Percentiles rank a stretch among this genome's conserved stretches.
Evolutionary conservation across 176 grass and related monocot species (phyloP).

Genomic region (Bolboschoenus planiculmis): DNA sequence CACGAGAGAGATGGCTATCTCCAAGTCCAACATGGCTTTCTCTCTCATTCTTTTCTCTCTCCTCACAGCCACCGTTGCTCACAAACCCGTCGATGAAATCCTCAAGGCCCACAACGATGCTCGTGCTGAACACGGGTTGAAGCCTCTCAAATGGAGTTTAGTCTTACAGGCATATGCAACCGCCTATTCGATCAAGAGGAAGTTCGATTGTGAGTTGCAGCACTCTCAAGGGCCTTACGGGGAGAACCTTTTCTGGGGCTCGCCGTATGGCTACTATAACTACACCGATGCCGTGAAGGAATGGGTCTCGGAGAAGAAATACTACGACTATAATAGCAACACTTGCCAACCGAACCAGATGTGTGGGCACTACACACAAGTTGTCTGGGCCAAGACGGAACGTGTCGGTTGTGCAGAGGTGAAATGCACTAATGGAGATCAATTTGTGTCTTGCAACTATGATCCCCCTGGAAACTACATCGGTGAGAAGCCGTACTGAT

Average conservation of each 20-base stretch:
- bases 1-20: slow-evolving; percentile 11
- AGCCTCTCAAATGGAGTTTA: slow-evolving; percentile 19
- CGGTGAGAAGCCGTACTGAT: slow-evolving; percentile 22
- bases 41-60: slow-evolving; percentile 15
- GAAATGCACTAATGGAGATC: not conserved
- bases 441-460: slow-evolving; percentile 32
- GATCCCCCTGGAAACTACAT: slow-evolving; percentile 22
- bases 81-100: not conserved
- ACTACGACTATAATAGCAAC: slow-evolving; percentile 31
- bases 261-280: not conserved
- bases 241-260: slow-evolving; percentile 32
- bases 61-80: not conserved
- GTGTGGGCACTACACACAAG: slow-evolving; percentile 40
- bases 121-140: not conserved
- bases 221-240: slow-evolving; percentile 34
- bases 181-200: not conserved
- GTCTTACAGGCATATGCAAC: slow-evolving; percentile 20
- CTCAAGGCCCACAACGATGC: slow-evolving; percentile 18
- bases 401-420: slow-evolving; percentile 7
- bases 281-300: not conserved
- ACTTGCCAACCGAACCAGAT: slow-evolving; percentile 5
- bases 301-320: slow-evolving; percentile 21
- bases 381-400: slow-evolving; percentile 21
- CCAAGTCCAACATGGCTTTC: not conserved
- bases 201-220: slow-evolving; percentile 15